Conservation (phyloP, 305 asterid genomes). For the Plantago rigida region DNA sequence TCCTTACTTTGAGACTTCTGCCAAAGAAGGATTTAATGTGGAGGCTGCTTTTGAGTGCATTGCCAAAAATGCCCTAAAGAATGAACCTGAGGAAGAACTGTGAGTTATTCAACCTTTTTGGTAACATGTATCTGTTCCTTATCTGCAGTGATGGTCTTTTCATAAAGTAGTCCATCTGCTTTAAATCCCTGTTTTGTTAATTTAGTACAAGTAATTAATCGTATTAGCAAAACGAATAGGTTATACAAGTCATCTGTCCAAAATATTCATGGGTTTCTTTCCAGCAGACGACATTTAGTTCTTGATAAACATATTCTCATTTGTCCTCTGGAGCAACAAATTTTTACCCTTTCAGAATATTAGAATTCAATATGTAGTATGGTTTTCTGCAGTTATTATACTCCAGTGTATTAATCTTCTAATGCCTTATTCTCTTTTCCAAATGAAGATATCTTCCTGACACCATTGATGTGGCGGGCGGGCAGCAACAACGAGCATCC, state of each 20-base stretch:
- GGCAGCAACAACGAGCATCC: constrained; percentile 38
- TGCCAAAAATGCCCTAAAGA: constrained; percentile 60
- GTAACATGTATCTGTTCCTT: background rate
- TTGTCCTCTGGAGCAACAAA: background rate
- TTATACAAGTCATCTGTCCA: background rate
- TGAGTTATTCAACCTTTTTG: constrained; percentile 30
- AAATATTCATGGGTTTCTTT: background rate
- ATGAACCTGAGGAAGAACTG: constrained; percentile 70
- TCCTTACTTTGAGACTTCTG: constrained; percentile 43
- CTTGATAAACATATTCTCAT: too few species aligned
- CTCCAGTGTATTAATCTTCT: too few species aligned
- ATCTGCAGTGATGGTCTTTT: background rate
- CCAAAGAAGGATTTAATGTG: constrained; percentile 41
- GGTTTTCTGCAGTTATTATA: background rate
- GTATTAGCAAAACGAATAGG: background rate
- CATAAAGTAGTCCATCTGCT: background rate
- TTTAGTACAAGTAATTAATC: background rate
- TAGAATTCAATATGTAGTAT: too few species aligned
- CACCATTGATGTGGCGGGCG: constrained; percentile 38
- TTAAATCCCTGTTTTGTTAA: too few species aligned
- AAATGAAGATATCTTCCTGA: constrained; percentile 39
- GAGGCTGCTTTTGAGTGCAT: constrained; percentile 56
- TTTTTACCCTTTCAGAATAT: background rate
- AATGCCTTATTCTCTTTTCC: background rate
- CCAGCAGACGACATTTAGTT: background rate